phyloP scores from a whole-genome alignment of 148 eudicot genomes.

The Pouteria glomerata region DNA sequence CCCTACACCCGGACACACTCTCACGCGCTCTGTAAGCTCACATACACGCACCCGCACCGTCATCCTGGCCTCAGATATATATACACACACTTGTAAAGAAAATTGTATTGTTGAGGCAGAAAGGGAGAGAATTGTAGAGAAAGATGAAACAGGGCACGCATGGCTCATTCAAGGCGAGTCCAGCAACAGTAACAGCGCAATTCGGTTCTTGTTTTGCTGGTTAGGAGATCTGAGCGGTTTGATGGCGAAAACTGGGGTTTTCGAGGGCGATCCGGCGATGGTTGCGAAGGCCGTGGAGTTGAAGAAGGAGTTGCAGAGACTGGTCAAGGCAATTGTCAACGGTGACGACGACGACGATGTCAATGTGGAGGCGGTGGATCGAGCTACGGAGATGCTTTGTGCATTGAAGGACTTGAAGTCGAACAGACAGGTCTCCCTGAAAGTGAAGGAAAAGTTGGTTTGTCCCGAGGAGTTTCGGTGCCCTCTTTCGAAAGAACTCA shows the following conservation, averaged over 20 bases:
- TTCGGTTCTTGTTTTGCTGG: not conserved
- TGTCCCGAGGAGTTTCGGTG: slow-evolving; percentile 67
- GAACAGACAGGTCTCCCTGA: slow-evolving; percentile 27
- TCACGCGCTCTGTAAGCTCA: not conserved
- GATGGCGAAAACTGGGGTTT: slow-evolving; percentile 69
- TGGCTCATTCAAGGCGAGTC: not conserved
- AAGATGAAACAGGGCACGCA: slow-evolving; percentile 4
- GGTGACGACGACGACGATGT: slow-evolving; percentile 41
- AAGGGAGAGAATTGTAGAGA: not conserved
- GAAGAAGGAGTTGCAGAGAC: slow-evolving; percentile 58
- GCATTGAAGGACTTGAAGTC: slow-evolving; percentile 54
- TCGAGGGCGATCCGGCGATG: slow-evolving; percentile 44
- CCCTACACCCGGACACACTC: not conserved
- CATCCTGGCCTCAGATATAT: not conserved
- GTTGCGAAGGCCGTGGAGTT: slow-evolving; percentile 47
- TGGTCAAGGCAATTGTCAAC: slow-evolving; percentile 49
- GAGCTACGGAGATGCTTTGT: slow-evolving; percentile 41
- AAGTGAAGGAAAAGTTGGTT: not conserved
- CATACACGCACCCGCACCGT: not conserved
- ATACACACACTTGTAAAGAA: too few relatives aligned
- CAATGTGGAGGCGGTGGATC: slow-evolving; percentile 50
- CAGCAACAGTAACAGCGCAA: not conserved
- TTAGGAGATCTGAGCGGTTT: not conserved
- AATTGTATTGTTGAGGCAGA: not conserved
- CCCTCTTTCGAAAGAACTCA: slow-evolving; percentile 77